These are phyloP conservation scores for Wakefieldia striispora DNA, from an alignment of 768 basidiomycete genomes.

Conservation along the genomic window DNA sequence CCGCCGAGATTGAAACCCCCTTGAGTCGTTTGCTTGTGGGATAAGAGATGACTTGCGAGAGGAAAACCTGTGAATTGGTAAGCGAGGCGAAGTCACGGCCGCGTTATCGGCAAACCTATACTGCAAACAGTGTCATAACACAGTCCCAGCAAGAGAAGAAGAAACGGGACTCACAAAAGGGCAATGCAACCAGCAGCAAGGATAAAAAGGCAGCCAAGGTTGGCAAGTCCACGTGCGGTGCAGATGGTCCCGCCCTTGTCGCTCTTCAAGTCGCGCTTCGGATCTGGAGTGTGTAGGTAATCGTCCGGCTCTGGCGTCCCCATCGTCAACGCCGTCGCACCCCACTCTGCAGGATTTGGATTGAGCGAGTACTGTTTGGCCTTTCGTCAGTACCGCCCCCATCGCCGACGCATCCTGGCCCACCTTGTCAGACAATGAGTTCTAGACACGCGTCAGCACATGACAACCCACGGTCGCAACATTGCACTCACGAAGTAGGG, in stretches of 20 bases:
- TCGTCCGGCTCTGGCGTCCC: slow-evolving; percentile 58
- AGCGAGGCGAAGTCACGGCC: neutral
- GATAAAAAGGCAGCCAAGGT: slow-evolving; percentile 63
- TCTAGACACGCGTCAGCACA: slow-evolving; percentile 16
- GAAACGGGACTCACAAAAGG: slow-evolving; percentile 50
- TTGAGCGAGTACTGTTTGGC: slow-evolving; percentile 36
- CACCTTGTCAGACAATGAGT: slow-evolving; percentile 28
- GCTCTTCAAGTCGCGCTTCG: too few species aligned
- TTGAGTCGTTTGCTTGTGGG: slow-evolving; percentile 38
- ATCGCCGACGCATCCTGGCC: neutral
- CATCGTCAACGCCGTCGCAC: slow-evolving; percentile 43
- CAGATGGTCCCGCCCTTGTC: slow-evolving; percentile 59
- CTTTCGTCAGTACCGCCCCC: neutral
- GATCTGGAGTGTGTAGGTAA: slow-evolving; percentile 62
- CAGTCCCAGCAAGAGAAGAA: too few species aligned
- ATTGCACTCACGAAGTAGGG: slow-evolving; percentile 22
- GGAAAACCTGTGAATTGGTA: slow-evolving; percentile 42
- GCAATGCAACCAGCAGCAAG: slow-evolving; percentile 47
- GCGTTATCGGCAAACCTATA: slow-evolving; percentile 10
- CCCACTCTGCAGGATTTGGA: slow-evolving; percentile 48
- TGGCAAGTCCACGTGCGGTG: slow-evolving; percentile 60
- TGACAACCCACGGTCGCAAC: neutral
- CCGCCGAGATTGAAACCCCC: slow-evolving; percentile 75
- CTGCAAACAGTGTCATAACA: slow-evolving; percentile 1
- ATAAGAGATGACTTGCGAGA: slow-evolving; percentile 44